Evolutionary conservation across 805 yeast species (phyloP), one percentile per base, ranked within the genome.

Genomic region (Ogataea trehalophila): DNA sequence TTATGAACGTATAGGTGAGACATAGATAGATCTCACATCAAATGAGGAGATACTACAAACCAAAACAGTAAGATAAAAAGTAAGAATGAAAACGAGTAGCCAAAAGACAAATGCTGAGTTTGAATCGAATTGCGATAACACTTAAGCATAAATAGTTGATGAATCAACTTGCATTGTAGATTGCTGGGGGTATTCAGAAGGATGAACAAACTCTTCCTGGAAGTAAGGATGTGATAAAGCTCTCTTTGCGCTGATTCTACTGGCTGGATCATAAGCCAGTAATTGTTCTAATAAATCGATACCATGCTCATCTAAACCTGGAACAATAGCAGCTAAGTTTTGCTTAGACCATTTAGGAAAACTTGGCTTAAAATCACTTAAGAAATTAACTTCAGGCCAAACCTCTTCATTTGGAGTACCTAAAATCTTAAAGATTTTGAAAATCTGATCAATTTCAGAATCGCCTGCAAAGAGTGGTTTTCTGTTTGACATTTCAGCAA

Each of bases 391-490:
- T 55, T 91, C 96, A 7, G 98, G 97, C 99, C 99, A 94, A 17
- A 79, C 74, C 44, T 87, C 87, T 65, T 89, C 97, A 52, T 79
- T 86, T 41, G 99, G 99, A 2, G 98, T 92, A 17, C 99, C 99
- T 69, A 94, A 76, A 45, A 87, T 75, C 54, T 96, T 79, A 70
- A 94, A 94, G 49, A 94, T 94, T 67, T 94, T 79, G 73, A 91
- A 91, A 55, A 94, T 87, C 70, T 94, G 97, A 66, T 94, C 99
- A 62, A 94, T 95, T 66, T 94, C 99, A 11, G 96, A 89, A 65
- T 94, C 97, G 6, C 99, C 99, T 0, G 98, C 96, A 70, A 94
- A 92, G 45, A 94, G 68, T 8, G 99, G 97, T 65, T 88, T 88
- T 47, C 99, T 82, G 59, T 90, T 88, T 48, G 91, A 89, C 98